phyloP scores from a whole-genome alignment of 2,329 filamentous ascomycete genomes.

The Penicillium janthinellum region DNA sequence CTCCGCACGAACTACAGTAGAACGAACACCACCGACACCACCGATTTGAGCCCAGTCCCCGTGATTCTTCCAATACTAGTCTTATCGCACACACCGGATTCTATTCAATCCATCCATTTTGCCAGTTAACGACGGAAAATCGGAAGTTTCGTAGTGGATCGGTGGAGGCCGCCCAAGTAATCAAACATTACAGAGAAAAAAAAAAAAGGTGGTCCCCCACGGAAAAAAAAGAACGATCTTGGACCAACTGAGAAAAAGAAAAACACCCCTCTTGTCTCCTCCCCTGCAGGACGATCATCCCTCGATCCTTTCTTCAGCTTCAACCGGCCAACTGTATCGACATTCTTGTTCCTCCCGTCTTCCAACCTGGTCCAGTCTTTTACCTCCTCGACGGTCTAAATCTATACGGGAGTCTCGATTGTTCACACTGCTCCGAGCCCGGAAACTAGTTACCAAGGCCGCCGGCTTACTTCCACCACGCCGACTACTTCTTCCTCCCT shows the following conservation, averaged over 20 bases:
- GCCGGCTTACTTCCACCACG: background rate
- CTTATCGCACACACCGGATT: too few species aligned
- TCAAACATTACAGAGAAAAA: constrained; percentile 14
- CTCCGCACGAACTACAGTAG: background rate
- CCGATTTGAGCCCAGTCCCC: background rate
- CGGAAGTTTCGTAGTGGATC: constrained; percentile 29
- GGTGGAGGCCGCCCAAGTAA: constrained; percentile 27
- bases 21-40: background rate
- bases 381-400: background rate
- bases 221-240: constrained; percentile 20
- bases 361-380: background rate
- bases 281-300: background rate
- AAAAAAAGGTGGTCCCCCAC: constrained; percentile 20
- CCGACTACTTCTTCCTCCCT: constrained; percentile 1
- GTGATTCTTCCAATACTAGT: background rate
- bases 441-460: background rate
- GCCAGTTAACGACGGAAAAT: background rate
- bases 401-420: background rate
- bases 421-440: background rate
- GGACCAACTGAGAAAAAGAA: constrained; percentile 42
- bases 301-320: background rate
- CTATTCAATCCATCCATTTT: too few species aligned
- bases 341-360: background rate
- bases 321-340: background rate
- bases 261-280: constrained; percentile 28